Conservation (phyloP, 345 rosid genomes). For the Camelina laxa region DNA sequence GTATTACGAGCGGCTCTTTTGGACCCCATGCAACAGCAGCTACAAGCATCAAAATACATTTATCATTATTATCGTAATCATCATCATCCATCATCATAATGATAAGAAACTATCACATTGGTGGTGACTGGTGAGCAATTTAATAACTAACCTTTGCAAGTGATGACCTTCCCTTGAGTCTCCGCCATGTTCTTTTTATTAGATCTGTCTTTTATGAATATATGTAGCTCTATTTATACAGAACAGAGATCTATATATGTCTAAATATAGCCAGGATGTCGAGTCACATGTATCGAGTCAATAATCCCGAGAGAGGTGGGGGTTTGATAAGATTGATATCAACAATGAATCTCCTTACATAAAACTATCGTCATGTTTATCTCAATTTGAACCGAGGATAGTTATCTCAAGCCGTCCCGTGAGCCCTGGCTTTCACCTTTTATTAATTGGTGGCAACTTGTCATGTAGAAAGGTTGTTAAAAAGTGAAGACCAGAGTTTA, state of each 20-base stretch:
- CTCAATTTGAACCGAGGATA: not conserved
- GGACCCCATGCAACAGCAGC: constrained; percentile 73
- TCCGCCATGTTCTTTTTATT: constrained; percentile 26
- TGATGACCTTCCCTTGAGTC: constrained; percentile 41
- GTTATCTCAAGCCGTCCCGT: no score
- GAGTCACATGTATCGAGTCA: constrained; percentile 17
- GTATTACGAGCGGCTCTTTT: constrained; percentile 55
- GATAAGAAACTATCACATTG: not conserved
- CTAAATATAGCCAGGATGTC: constrained; percentile 21
- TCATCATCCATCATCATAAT: constrained; percentile 7
- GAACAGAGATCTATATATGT: not conserved
- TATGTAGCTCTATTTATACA: constrained; percentile 13
- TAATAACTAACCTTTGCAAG: constrained; percentile 40
- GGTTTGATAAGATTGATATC: constrained; percentile 18
- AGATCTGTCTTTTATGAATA: not conserved
- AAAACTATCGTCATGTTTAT: not conserved
- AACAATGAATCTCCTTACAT: not conserved
- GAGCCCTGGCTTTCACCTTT: no score
- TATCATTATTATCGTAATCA: not conserved
- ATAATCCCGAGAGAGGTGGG: constrained; percentile 27
- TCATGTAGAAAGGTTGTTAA: no score
- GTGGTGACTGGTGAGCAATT: not conserved
- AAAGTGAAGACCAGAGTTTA: no score
- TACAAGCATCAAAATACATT: constrained; percentile 32
- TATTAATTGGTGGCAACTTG: no score